Conservation (phyloP, 2,329 filamentous ascomycete species). For the Aspergillus alliaceus region DNA sequence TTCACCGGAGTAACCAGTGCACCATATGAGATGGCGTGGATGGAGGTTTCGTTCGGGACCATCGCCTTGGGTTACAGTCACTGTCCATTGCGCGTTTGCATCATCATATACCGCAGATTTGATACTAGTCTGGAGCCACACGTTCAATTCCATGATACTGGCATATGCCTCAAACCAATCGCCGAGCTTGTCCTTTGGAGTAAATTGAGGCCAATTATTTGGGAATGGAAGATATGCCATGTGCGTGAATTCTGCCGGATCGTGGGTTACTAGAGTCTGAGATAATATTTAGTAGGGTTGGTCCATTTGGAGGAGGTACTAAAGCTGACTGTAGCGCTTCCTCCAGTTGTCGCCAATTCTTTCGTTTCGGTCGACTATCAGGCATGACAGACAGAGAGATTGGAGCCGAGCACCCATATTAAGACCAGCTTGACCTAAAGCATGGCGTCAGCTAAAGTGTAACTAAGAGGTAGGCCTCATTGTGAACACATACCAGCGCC, state of each 20-base stretch:
- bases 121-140: slow-evolving; percentile 45
- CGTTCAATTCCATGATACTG: slow-evolving; percentile 51
- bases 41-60: slow-evolving; percentile 30
- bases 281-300: background rate
- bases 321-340: slow-evolving; percentile 52
- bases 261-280: slow-evolving; percentile 41
- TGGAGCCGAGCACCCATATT: slow-evolving; percentile 44
- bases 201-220: slow-evolving; percentile 44
- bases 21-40: slow-evolving; percentile 50
- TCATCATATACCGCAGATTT: slow-evolving; percentile 42
- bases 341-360: slow-evolving; percentile 53
- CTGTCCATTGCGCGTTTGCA: slow-evolving; percentile 38
- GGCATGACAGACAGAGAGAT: slow-evolving; percentile 38
- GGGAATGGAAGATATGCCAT: slow-evolving; percentile 43
- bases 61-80: slow-evolving; percentile 30
- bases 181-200: slow-evolving; percentile 49
- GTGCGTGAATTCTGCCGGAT: slow-evolving; percentile 42
- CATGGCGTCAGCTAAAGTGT: background rate
- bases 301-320: no score
- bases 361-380: slow-evolving; percentile 48
- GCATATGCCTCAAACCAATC: slow-evolving; percentile 53
- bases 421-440: slow-evolving; percentile 44
- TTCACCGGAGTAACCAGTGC: slow-evolving; percentile 48
- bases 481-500: slow-evolving; percentile 34
- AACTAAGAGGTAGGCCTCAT: background rate